Conservation (phyloP, 2,329 filamentous ascomycete species). For the Hymenoscyphus linearis region DNA sequence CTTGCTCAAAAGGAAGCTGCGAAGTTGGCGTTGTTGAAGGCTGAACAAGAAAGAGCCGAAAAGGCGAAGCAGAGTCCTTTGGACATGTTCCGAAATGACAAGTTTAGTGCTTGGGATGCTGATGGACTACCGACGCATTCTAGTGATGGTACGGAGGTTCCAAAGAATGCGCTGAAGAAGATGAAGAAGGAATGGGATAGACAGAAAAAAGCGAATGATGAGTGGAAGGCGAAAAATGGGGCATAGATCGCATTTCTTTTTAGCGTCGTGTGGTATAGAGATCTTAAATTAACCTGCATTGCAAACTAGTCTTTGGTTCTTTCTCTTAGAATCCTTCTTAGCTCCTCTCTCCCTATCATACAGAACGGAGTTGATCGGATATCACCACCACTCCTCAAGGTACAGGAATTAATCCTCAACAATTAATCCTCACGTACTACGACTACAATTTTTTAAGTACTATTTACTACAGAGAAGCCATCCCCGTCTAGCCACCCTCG, state of each 20-base stretch:
- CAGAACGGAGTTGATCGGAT: no score
- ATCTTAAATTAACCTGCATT: no score
- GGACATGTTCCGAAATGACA: conserved; percentile 54
- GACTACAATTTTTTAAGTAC: no score
- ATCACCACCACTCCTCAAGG: no score
- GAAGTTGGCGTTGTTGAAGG: conserved; percentile 42
- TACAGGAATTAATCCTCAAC: no score
- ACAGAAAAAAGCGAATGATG: conserved; percentile 80
- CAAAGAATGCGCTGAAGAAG: conserved; percentile 77
- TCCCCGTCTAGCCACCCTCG: no score
- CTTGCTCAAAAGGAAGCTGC: conserved; percentile 51
- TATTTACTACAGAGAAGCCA: no score
- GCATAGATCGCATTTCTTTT: not conserved
- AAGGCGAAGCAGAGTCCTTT: conserved; percentile 51
- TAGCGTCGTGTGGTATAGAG: not conserved
- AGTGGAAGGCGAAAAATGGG: conserved; percentile 37
- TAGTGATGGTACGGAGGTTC: conserved; percentile 70
- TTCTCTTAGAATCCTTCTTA: no score
- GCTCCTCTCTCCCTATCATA: no score
- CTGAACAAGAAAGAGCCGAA: conserved; percentile 49
- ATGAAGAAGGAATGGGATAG: conserved; percentile 83
- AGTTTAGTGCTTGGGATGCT: conserved; percentile 73
- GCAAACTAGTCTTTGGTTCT: no score
- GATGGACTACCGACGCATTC: conserved; percentile 76
- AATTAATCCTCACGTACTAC: no score